A percentile compares a stretch with the other conserved stretches of the same genome.
Conservation (phyloP, 129 eudicot species). For the Artemisia argyi region DNA sequence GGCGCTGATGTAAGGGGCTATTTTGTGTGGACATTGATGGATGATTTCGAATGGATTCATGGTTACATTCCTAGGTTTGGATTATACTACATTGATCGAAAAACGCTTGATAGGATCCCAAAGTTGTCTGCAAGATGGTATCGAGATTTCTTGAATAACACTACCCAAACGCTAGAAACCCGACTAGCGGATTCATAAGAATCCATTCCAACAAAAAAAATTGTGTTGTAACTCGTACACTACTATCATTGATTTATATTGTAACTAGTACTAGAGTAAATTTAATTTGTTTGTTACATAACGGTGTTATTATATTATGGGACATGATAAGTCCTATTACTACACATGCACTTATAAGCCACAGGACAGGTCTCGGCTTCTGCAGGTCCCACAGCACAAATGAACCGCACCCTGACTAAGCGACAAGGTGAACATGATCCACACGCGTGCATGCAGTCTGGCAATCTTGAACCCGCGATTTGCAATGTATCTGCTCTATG, state of each 20-base stretch:
- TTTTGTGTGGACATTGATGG: constrained; percentile 77
- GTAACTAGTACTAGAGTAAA: constrained; percentile 8
- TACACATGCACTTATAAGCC: constrained; percentile 44
- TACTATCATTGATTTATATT: not conserved
- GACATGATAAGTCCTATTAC: constrained; percentile 71
- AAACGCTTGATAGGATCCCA: constrained; percentile 53
- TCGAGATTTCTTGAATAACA: constrained; percentile 48
- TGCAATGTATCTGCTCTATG: constrained; percentile 43
- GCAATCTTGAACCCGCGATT: constrained; percentile 78
- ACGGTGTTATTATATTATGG: constrained; percentile 38
- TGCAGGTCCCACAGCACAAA: constrained; percentile 45
- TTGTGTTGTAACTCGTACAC: not conserved
- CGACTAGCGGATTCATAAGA: not conserved
- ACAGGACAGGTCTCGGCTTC: constrained; percentile 38
- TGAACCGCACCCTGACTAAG: constrained; percentile 82
- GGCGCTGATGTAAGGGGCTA: constrained; percentile 90
- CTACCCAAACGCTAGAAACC: constrained; percentile 3
- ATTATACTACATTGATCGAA: constrained; percentile 49
- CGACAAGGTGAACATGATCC: constrained; percentile 92
- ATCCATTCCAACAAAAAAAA: not conserved
- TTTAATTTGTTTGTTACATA: too few species aligned
- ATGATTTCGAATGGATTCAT: constrained; percentile 66
- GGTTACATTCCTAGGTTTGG: constrained; percentile 54
- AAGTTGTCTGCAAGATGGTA: constrained; percentile 72
- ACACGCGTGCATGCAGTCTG: constrained; percentile 89